Base-by-base conservation (phyloP, 768 basidiomycete genomes). In the Coprinopsis cinerea region DNA sequence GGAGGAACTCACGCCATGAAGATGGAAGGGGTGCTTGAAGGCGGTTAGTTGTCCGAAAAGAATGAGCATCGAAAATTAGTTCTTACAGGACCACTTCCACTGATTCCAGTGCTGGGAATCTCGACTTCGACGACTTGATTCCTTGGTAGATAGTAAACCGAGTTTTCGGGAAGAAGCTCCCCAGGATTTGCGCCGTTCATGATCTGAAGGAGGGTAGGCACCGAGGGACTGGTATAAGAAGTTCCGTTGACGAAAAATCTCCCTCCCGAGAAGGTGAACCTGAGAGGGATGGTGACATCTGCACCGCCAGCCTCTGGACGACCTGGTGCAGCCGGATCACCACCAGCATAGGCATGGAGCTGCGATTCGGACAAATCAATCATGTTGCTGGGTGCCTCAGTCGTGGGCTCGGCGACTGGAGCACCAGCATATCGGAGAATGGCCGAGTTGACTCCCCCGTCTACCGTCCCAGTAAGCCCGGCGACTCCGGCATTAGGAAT, bases 401-500 rank as follows among this genome's bases (percentile, higher is more conserved):
- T 70, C 0, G 65, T 69, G 1, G 78, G 78, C 27, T 78, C 67
- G 1, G 47, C 53, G 13, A 39, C 47, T 1, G 64, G 53, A 0
- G 75, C 77, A 15, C 75, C 75, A 7, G 36, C 49, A 57, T 81
- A 81, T 11, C 74, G 70, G 7, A 79, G 61, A 41, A 80, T 77
- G 1, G 76, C 82, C 13, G 74, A 77, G 59, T 78, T 81, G 18
- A 75, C 54, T 15, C 78, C 78, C 11, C 59, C 57, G 58, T 78
- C 81, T 17, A 75, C 53, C 15, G 77, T 78, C 10, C 59, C 57
- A 10, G 30, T 17, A 35, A 53, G 39, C 23, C 30, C n/a, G 6
- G 17, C 24, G 17, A 18, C 23, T 7, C 49, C 52, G 11, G 52
- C 42, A 20, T 37, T 49, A 5, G 59, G 61, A 14, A 57, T 51